Conservation (phyloP, 139 green algal species). For the Astrephomene gubernaculifera region DNA sequence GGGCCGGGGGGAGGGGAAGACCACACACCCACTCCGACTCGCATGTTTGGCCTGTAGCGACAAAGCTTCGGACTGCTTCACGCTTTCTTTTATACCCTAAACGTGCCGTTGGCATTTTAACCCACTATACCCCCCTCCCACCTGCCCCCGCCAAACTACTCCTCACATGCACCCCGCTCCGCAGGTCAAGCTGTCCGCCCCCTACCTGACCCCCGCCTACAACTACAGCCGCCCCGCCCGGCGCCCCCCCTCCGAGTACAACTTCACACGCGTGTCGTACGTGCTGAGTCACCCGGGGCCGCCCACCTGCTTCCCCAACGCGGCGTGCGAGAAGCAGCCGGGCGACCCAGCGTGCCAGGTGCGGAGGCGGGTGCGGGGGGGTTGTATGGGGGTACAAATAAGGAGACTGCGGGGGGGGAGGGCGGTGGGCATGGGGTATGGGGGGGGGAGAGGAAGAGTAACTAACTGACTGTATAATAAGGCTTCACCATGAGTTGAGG, state of each 20-base stretch:
- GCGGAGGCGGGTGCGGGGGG: background rate
- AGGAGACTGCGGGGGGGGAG: no score
- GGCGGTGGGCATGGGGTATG: no score
- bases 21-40: no score
- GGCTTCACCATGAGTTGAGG: no score
- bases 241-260: conserved; percentile 10
- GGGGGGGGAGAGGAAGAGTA: no score
- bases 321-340: background rate
- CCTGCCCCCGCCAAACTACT: background rate
- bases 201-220: conserved; percentile 17
- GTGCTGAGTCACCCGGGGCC: conserved; percentile 9
- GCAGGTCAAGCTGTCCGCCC: conserved; percentile 5
- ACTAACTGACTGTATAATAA: no score
- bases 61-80: no score
- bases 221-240: conserved; percentile 16
- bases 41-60: no score
- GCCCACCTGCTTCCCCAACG: conserved; percentile 34
- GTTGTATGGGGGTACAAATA: no score
- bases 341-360: conserved; percentile 3
- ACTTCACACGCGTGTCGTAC: conserved; percentile 38
- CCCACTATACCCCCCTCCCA: background rate
- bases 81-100: no score
- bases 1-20: no score
- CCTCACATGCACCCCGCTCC: background rate
- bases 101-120: no score